These are phyloP conservation scores for Borealophlyctis nickersoniae DNA, from an alignment of 192 early-diverging fungal species.

Conservation along the genomic window DNA sequence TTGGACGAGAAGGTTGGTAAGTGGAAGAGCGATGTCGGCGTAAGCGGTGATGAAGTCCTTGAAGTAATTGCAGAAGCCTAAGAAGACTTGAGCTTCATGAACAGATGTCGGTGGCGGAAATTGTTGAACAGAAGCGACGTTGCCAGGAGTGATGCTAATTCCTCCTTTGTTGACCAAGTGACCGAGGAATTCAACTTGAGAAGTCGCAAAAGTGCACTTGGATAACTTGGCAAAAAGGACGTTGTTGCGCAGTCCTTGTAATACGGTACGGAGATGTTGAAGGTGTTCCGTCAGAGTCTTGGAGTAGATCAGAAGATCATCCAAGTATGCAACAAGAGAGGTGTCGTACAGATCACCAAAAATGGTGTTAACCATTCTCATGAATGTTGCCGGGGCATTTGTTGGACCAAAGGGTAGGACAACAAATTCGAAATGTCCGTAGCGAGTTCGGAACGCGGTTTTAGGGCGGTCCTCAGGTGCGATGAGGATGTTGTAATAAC, in stretches of 20 bases:
- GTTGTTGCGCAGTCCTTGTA: slow-evolving; percentile 25
- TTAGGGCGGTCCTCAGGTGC: slow-evolving; percentile 7
- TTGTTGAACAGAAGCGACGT: slow-evolving; percentile 24
- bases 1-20: too few species aligned
- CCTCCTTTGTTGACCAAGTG: slow-evolving; percentile 37
- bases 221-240: slow-evolving; percentile 32
- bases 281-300: not conserved
- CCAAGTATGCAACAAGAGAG: slow-evolving; percentile 19
- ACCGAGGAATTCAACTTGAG: slow-evolving; percentile 32
- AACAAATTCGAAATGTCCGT: slow-evolving; percentile 24
- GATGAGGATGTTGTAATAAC: slow-evolving; percentile 4
- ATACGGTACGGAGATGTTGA: slow-evolving; percentile 17
- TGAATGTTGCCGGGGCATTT: slow-evolving; percentile 55
- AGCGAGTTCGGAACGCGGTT: slow-evolving; percentile 19
- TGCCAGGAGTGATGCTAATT: slow-evolving; percentile 25
- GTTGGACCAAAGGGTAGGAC: slow-evolving; percentile 65
- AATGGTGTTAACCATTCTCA: slow-evolving; percentile 39
- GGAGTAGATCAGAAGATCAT: slow-evolving; percentile 49
- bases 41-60: too few species aligned
- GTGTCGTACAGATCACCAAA: slow-evolving; percentile 23
- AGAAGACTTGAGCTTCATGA: slow-evolving; percentile 5
- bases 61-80: slow-evolving; percentile 21
- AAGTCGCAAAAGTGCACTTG: slow-evolving; percentile 34
- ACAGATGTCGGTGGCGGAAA: slow-evolving; percentile 18
- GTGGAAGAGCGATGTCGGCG: too few species aligned